These are phyloP conservation scores for Neonectria faginata DNA, from an alignment of 2,329 filamentous ascomycete genomes.

Conservation along the genomic window DNA sequence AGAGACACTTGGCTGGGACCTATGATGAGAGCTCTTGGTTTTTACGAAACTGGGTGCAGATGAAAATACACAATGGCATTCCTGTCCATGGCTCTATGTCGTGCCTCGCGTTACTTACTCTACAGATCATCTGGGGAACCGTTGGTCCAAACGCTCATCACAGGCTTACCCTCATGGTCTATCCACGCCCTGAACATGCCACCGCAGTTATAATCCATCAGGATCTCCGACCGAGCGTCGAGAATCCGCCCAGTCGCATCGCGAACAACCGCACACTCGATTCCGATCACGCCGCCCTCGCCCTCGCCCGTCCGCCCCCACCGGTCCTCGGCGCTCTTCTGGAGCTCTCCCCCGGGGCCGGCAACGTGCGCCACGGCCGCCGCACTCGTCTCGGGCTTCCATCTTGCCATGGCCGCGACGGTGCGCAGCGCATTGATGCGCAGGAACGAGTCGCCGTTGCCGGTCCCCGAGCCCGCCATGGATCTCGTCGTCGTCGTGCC, in stretches of 20 bases:
- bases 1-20: conserved; percentile 27
- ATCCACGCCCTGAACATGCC: conserved; percentile 90
- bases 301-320: conserved; percentile 83
- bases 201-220: conserved; percentile 86
- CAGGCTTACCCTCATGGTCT: conserved; percentile 68
- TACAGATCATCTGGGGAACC: conserved; percentile 40
- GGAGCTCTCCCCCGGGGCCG: conserved; percentile 78
- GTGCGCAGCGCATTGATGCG: conserved; percentile 78
- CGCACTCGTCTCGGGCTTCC: conserved; percentile 63
- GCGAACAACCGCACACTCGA: conserved; percentile 68
- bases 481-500: conserved; percentile 48
- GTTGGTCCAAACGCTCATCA: conserved; percentile 60
- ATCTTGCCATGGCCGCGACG: conserved; percentile 78
- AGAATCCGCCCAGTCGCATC: conserved; percentile 58
- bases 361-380: conserved; percentile 73
- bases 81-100: conserved; percentile 25
- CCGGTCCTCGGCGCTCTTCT: conserved; percentile 77
- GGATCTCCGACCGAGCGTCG: conserved; percentile 62
- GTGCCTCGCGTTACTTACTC: conserved; percentile 8
- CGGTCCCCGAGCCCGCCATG: conserved; percentile 79
- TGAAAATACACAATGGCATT: conserved; percentile 43
- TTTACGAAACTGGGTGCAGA: conserved; percentile 34
- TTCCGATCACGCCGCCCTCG: conserved; percentile 86
- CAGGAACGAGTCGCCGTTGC: conserved; percentile 90
- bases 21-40: conserved; percentile 27